Base-by-base conservation (phyloP, 495 filamentous ascomycete species). In the Daldinia bambusicola region DNA sequence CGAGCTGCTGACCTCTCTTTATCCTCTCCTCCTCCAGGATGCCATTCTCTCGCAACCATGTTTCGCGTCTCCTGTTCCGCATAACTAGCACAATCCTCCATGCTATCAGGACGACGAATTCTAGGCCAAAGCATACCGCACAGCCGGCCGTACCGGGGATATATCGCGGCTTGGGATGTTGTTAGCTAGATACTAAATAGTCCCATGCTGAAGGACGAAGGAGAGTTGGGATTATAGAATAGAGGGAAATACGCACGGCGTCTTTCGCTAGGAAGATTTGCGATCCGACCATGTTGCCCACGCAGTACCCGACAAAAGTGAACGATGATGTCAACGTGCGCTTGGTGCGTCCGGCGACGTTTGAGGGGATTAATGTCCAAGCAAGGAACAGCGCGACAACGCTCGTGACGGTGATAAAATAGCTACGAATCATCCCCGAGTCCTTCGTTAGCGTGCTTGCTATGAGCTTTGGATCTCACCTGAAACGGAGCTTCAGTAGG, bases 251-350 rank as follows among this genome's bases (percentile, higher is more conserved):
- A 74, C 71, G 18, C 56, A 69, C 66, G 9, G 84, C 84, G 64
- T 84, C 80, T 32, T 81, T 80, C 0, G 81, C 79, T 51, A 82
- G 80, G 69, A 89, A 89, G 0, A 87, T 89, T 63, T 86, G 84
- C 10, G 86, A 86, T 0, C 86, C 86, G n/a, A 88, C 83, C 70
- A 89, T 88, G 52, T 88, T 88, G 0, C 84, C 85, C 12, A 87
- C 77, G 43, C 81, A 83, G 72, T 86, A 87, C 0, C 72, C 80
- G 12, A 82, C 80, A 12, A 84, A 80, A 1, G 84, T 75, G 30
- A 85, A 74, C 0, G 82, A 78, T 26, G 76, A 78, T 2, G 71
- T 76, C 18, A 78, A 57, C 10, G 76, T 78, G 32, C 76, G 75
- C 67, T 78, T 78, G 7, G 76, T 78, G 2, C 76, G 74, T n/a